Percentiles rank a stretch among this genome's conserved stretches.
phyloP scores from a whole-genome alignment of 257 asterid species.

The Marsdenia floribunda region DNA sequence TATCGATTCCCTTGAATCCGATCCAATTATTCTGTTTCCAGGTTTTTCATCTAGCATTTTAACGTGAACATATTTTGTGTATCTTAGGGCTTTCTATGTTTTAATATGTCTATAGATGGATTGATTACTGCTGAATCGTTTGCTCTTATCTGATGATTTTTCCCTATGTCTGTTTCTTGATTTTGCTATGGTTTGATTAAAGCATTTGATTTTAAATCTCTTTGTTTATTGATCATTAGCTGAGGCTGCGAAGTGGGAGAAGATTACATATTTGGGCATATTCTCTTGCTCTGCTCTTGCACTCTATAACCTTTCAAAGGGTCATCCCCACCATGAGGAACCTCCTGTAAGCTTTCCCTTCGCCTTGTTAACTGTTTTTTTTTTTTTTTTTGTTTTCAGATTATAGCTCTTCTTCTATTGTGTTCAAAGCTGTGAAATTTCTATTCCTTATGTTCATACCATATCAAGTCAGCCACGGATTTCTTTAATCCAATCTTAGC shows the following conservation, averaged over 20 bases:
- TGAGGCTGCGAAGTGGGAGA: slow-evolving; percentile 92
- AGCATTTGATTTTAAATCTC: background rate
- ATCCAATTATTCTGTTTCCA: background rate
- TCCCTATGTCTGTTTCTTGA: background rate
- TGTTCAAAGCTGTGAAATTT: background rate
- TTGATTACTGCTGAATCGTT: background rate
- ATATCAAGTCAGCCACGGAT: background rate
- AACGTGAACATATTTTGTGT: background rate
- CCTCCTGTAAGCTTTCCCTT: slow-evolving; percentile 58
- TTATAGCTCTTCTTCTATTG: background rate
- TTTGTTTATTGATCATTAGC: slow-evolving; percentile 28
- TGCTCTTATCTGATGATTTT: no score
- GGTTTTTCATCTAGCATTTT: background rate
- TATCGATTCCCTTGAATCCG: background rate
- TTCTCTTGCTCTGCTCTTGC: slow-evolving; percentile 46
- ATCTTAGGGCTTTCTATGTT: background rate
- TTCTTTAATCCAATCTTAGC: background rate
- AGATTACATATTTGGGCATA: slow-evolving; percentile 55
- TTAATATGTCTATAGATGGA: background rate
- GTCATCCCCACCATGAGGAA: slow-evolving; percentile 63
- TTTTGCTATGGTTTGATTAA: background rate
- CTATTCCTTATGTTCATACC: background rate
- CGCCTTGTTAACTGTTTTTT: background rate
- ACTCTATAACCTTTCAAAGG: slow-evolving; percentile 52
- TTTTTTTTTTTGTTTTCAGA: background rate